Conservation (phyloP, 441 rosid genomes). For the Erodium texanum region DNA sequence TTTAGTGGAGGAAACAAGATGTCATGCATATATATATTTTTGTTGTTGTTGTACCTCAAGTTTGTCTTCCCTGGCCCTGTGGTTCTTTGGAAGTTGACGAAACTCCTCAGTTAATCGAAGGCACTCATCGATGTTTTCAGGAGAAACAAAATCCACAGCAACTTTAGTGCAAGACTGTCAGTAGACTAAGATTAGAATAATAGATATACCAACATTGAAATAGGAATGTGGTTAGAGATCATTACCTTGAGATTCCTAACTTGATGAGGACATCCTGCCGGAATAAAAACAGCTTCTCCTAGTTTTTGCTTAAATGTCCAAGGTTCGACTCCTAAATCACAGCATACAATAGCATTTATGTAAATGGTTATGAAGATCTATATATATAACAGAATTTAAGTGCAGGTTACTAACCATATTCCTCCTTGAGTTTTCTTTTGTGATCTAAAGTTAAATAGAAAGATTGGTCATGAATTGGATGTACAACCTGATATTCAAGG, state of each 20-base stretch:
- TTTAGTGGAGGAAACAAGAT: not conserved
- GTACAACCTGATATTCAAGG: slow-evolving; percentile 39
- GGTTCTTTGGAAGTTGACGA: slow-evolving; percentile 71
- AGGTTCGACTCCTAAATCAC: slow-evolving; percentile 58
- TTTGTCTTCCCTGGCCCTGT: slow-evolving; percentile 78
- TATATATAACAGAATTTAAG: not conserved
- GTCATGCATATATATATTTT: not conserved
- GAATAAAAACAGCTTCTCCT: slow-evolving; percentile 89
- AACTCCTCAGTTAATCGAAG: slow-evolving; percentile 71
- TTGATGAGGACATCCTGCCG: slow-evolving; percentile 96
- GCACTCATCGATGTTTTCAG: slow-evolving; percentile 66
- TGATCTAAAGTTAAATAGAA: slow-evolving; percentile 63
- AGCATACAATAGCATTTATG: not conserved
- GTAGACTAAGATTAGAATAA: not conserved
- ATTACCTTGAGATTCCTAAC: slow-evolving; percentile 80
- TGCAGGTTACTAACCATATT: slow-evolving; percentile 44
- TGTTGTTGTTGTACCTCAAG: slow-evolving; percentile 45
- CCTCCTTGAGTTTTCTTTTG: slow-evolving; percentile 66
- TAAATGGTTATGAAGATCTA: not conserved
- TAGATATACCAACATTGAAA: not conserved
- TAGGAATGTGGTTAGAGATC: not conserved
- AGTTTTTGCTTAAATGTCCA: slow-evolving; percentile 79
- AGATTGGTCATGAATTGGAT: slow-evolving; percentile 81
- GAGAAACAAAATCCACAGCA: slow-evolving; percentile 84
- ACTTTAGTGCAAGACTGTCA: slow-evolving; percentile 85